Conservation (phyloP, 768 basidiomycete genomes). For the Imleria badia region DNA sequence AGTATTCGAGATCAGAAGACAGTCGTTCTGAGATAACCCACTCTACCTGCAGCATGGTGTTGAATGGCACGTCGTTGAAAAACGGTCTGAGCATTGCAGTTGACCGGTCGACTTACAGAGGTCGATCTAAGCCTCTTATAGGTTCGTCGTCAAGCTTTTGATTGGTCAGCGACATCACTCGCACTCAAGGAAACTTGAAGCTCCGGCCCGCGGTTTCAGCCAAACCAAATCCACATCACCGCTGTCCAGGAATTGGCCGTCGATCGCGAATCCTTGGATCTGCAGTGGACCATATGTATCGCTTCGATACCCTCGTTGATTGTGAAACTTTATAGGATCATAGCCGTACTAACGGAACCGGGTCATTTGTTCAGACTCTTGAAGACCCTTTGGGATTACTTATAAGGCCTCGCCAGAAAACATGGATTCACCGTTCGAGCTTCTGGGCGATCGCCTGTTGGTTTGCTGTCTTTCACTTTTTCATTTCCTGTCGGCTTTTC, state of each 20-base stretch:
- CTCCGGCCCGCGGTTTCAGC: not conserved
- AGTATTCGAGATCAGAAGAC: no score
- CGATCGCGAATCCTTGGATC: not conserved
- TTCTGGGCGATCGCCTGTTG: slow-evolving; percentile 20
- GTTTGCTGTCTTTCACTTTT: slow-evolving; percentile 9
- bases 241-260: not conserved
- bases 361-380: not conserved
- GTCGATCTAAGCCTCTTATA: not conserved
- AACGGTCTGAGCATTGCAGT: no score
- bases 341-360: not conserved
- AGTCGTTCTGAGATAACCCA: no score
- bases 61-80: no score
- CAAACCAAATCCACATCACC: not conserved
- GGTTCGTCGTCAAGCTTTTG: not conserved
- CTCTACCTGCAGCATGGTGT: no score
- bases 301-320: not conserved
- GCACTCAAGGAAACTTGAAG: not conserved
- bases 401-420: not conserved
- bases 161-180: not conserved
- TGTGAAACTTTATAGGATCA: not conserved
- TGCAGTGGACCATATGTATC: slow-evolving; percentile 1
- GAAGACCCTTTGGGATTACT: not conserved
- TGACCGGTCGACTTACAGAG: no score
- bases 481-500: slow-evolving; percentile 11
- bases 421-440: slow-evolving; percentile 24